A percentile compares a stretch with the other conserved stretches of the same genome.
Evolutionary conservation across 306 rosid genomes (phyloP).

Genomic region (Casuarina equisetifolia): DNA sequence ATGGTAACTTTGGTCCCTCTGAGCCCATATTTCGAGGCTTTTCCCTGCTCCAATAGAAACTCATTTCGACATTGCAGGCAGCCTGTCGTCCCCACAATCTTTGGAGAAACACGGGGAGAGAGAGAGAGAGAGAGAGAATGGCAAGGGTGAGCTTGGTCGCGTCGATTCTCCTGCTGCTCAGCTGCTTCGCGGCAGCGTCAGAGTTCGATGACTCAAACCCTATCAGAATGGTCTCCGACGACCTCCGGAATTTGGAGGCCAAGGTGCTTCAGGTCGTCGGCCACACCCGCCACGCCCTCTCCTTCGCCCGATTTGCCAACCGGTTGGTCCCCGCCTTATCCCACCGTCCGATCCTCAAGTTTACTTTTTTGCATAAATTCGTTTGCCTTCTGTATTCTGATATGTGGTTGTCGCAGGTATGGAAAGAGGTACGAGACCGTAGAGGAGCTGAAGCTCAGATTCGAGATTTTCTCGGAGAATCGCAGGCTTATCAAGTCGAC

Average conservation of each 20-base stretch:
- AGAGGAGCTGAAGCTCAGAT: conserved; percentile 71
- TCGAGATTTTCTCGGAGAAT: conserved; percentile 64
- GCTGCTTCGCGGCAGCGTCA: conserved; percentile 46
- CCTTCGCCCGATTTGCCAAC: conserved; percentile 79
- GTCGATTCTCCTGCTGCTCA: conserved; percentile 33
- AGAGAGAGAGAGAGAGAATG: conserved; percentile 33
- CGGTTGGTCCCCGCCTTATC: conserved; percentile 22
- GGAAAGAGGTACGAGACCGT: conserved; percentile 63
- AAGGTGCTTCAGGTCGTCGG: conserved; percentile 63
- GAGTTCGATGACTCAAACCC: conserved; percentile 77
- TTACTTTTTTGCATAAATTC: not conserved
- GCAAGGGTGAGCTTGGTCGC: conserved; percentile 38
- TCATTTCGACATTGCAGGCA: not conserved
- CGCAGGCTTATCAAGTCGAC: conserved; percentile 60
- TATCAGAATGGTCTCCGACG: conserved; percentile 57
- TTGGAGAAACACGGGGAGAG: not conserved
- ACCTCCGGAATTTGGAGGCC: conserved; percentile 48
- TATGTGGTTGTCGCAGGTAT: conserved; percentile 29
- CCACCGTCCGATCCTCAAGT: not conserved
- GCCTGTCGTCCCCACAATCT: not conserved
- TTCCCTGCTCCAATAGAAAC: not conserved
- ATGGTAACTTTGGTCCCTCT: no score
- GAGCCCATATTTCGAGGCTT: no score
- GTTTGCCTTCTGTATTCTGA: not conserved
- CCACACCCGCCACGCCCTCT: conserved; percentile 44